phyloP scores from a whole-genome alignment of 1,284 basidiomycete species.

The Cutaneotrichosporon sp. region DNA sequence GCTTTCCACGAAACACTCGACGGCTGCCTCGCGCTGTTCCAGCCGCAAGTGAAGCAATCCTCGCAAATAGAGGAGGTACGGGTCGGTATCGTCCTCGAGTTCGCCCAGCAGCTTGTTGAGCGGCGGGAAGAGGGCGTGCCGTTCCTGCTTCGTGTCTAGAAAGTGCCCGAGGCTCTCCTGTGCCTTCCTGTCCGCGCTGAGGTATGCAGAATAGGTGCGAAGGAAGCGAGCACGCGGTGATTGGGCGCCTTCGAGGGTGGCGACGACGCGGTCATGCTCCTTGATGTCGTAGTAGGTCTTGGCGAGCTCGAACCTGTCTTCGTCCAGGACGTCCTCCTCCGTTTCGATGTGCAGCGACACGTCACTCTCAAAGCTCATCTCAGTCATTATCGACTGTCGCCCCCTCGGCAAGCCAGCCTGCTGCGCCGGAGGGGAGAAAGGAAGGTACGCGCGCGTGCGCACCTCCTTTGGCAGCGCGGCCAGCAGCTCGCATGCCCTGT shows the following conservation, averaged over 20 bases:
- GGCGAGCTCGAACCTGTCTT: slow-evolving; percentile 64
- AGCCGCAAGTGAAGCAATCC: slow-evolving; percentile 76
- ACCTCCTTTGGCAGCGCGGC: slow-evolving; percentile 43
- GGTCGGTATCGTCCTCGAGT: slow-evolving; percentile 64
- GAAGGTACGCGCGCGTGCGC: slow-evolving; percentile 41
- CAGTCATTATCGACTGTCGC: background rate
- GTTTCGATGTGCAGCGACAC: slow-evolving; percentile 47
- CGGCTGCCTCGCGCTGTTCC: slow-evolving; percentile 76
- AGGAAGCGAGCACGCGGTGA: slow-evolving; percentile 76
- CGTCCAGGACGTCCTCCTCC: slow-evolving; percentile 60
- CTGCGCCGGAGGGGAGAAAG: slow-evolving; percentile 45
- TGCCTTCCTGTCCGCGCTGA: slow-evolving; percentile 57
- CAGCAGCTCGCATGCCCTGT: slow-evolving; percentile 53
- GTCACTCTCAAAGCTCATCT: slow-evolving; percentile 17
- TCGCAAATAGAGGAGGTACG: slow-evolving; percentile 75
- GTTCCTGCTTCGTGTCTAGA: slow-evolving; percentile 63
- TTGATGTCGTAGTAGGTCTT: slow-evolving; percentile 73
- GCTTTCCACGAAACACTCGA: slow-evolving; percentile 75
- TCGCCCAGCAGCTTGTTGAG: slow-evolving; percentile 65
- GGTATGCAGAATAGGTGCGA: slow-evolving; percentile 73
- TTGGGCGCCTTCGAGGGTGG: slow-evolving; percentile 63
- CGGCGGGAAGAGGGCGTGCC: slow-evolving; percentile 66
- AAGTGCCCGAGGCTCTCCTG: slow-evolving; percentile 54
- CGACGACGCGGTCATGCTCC: slow-evolving; percentile 74
- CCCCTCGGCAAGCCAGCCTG: slow-evolving; percentile 23